Base-by-base conservation (phyloP, 352 stramenopile genomes). In the Pythium insidiosum region DNA sequence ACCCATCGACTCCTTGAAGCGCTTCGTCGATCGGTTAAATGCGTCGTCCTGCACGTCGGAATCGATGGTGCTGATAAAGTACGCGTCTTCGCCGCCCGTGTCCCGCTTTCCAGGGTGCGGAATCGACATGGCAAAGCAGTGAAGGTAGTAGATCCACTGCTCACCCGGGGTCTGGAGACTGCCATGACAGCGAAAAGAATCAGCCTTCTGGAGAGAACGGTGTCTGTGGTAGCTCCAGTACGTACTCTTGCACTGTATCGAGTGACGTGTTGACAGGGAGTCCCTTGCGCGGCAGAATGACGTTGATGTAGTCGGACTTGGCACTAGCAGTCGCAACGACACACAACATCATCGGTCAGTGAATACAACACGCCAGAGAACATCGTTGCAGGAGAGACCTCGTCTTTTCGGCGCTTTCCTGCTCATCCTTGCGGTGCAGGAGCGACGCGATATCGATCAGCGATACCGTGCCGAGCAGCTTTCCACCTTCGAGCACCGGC, bases 11-110 rank as follows among this genome's bases (percentile, higher is more conserved):
- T 66, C 58, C 18, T 73, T 23, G 35, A 60, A 53, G 11, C 52
- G 52, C 12, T 25, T 25, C 13, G 58, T 74, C 12, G 63, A 47
- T 19, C 71, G 37, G 21, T 73, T 56, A 35, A 66, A 59, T n/a
- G n/a, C n/a, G 13, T 68, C 67, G 37, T 63, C 29, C 1, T 28
- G 28, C 15, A 33, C 19, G 5, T 39, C 29, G 20, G 40, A 10
- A 38, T 44, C 30, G 25, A 94, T 56, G 0, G 74, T 68, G n/a
- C 83, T 74, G 5, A 96, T 55, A 66, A 98, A 98, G 61, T 95
- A 86, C 15, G 95, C 87, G 63, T 98, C 95, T 66, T 98, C 94
- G 35, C 88, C 73, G 7, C 71, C 68, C 13, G 75, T 82, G 1
- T 73, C 59, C 24, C 74, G 77, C 56, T 88, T 88, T n/a, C 64